A percentile compares a stretch with the other conserved stretches of the same genome.
These are phyloP conservation scores for Fagus sylvatica DNA, from an alignment of 306 rosid species.

Conservation along the genomic window DNA sequence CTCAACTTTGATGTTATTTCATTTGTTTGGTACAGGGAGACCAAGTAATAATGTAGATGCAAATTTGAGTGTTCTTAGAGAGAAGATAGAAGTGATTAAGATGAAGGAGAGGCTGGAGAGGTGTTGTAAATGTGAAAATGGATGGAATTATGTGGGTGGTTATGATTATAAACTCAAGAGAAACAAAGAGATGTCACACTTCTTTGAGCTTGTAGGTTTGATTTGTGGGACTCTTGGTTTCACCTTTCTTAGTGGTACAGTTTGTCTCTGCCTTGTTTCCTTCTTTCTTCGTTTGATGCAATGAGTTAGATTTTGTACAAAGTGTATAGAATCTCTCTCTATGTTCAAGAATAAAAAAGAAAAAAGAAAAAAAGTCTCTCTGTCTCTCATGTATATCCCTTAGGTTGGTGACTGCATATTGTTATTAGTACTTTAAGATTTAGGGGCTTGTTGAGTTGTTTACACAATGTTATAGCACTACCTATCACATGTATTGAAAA, in stretches of 20 bases:
- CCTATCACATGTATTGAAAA: too few relatives aligned
- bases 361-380: not conserved
- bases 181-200: constrained; percentile 20
- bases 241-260: constrained; percentile 46
- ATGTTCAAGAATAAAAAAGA: not conserved
- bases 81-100: constrained; percentile 50
- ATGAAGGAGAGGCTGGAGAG: constrained; percentile 56
- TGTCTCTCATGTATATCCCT: not conserved
- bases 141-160: constrained; percentile 48
- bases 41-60: constrained; percentile 50
- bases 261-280: constrained; percentile 46
- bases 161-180: constrained; percentile 19
- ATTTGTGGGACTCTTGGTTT: constrained; percentile 40
- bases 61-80: constrained; percentile 45
- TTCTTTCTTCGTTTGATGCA: constrained; percentile 37
- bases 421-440: not conserved
- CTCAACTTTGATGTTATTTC: not conserved
- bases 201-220: constrained; percentile 33
- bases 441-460: not conserved
- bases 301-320: not conserved
- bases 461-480: too few relatives aligned
- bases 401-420: not conserved
- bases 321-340: not conserved
- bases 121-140: constrained; percentile 36
- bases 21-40: constrained; percentile 26